phyloP scores from a whole-genome alignment of 306 rosid genomes.

The Cucurbita ficifolia region DNA sequence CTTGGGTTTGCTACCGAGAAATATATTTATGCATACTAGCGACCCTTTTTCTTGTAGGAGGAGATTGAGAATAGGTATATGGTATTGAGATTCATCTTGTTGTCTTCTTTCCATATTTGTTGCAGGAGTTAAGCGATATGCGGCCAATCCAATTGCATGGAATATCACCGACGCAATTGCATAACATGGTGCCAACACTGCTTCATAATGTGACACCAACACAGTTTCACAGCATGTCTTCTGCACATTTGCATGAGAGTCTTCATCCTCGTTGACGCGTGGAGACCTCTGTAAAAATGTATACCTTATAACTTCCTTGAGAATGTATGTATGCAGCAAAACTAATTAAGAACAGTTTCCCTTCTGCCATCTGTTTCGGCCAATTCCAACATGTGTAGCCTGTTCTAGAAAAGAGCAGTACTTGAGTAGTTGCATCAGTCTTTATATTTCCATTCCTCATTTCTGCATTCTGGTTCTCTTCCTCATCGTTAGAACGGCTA shows the following conservation, averaged over 20 bases:
- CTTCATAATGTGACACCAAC: conserved; percentile 1
- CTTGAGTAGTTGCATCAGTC: background rate
- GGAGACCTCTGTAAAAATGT: background rate
- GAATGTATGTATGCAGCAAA: background rate
- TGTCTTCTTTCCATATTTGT: background rate
- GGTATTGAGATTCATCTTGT: background rate
- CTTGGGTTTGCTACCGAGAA: too few species aligned
- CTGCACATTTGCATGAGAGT: conserved; percentile 3
- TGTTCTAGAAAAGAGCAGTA: background rate
- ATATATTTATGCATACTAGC: too few species aligned
- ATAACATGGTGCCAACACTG: conserved; percentile 7
- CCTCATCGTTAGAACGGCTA: background rate
- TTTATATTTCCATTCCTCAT: background rate
- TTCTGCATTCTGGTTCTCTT: background rate
- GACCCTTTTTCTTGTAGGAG: too few species aligned
- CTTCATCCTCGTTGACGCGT: background rate
- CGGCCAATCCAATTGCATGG: background rate
- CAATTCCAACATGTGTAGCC: background rate
- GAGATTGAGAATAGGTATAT: too few species aligned
- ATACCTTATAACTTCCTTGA: background rate
- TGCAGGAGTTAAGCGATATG: conserved; percentile 3
- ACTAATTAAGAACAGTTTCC: background rate
- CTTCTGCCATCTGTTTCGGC: background rate
- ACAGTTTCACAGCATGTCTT: background rate
- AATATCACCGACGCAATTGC: conserved; percentile 6